Evolutionary conservation across 805 yeast genomes (phyloP).

Genomic region (Pichia californica): DNA sequence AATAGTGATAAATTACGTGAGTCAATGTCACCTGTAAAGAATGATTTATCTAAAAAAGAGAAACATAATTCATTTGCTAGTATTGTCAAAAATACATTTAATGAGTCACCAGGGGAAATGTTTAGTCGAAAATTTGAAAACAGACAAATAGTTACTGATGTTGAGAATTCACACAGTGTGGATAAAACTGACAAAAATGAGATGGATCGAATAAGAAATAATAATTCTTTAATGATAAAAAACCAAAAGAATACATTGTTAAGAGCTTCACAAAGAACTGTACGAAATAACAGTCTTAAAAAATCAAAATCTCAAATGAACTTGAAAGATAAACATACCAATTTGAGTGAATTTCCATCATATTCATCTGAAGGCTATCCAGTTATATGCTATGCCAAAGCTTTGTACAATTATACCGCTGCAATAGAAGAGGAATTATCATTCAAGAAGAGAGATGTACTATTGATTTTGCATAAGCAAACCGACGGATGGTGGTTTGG

Average conservation of each 20-base stretch:
- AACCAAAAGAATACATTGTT: neutral
- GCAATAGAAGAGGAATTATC: constrained; percentile 54
- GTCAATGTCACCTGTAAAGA: constrained; percentile 20
- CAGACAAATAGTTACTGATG: constrained; percentile 4
- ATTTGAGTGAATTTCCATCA: constrained; percentile 35
- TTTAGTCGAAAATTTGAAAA: neutral
- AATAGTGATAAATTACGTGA: constrained; percentile 34
- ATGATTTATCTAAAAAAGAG: neutral
- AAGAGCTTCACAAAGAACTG: constrained; percentile 3
- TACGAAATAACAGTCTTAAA: constrained; percentile 13
- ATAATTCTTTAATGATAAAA: constrained; percentile 1
- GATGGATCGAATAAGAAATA: neutral
- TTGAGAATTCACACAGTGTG: no score
- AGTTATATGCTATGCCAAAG: constrained; percentile 46
- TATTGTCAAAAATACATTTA: neutral
- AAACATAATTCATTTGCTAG: constrained; percentile 5
- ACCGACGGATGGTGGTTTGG: constrained; percentile 77
- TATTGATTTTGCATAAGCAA: constrained; percentile 49
- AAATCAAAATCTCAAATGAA: constrained; percentile 29
- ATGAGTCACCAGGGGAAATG: constrained; percentile 3
- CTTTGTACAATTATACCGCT: constrained; percentile 53
- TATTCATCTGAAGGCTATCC: constrained; percentile 47
- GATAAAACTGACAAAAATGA: neutral
- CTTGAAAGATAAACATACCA: constrained; percentile 16
- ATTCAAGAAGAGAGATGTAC: constrained; percentile 51